Evolutionary conservation across 148 eudicot species (phyloP).

Genomic region (Nyssa sinensis): DNA sequence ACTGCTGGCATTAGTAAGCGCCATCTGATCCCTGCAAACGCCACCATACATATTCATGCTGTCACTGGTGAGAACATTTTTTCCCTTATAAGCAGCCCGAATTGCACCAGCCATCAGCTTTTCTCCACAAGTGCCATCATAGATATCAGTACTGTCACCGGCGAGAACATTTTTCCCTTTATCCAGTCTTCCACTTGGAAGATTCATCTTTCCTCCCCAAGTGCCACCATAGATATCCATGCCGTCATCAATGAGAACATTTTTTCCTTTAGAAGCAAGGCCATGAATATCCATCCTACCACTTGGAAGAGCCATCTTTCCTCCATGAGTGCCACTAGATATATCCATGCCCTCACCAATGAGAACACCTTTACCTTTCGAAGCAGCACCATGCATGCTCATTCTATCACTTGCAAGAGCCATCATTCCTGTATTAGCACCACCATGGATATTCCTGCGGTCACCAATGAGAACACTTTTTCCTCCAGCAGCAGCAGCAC

Average conservation of each 20-base stretch:
- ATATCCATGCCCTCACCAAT: neutral
- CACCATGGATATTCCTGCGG: too few species aligned
- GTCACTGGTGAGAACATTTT: neutral
- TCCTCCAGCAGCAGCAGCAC: too few species aligned
- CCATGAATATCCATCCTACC: neutral
- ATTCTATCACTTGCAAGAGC: neutral
- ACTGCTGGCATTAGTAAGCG: neutral
- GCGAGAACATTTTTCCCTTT: slow-evolving; percentile 8
- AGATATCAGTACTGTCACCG: neutral
- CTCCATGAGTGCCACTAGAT: neutral
- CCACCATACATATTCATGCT: neutral
- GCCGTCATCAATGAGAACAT: neutral
- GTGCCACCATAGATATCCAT: neutral
- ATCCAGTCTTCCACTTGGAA: neutral
- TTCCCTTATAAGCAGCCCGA: slow-evolving; percentile 8
- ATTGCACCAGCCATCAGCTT: neutral
- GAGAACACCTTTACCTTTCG: neutral
- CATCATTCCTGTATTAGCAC: neutral
- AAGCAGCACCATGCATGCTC: neutral
- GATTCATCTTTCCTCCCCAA: neutral
- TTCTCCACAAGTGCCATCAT: neutral
- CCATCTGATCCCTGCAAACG: neutral
- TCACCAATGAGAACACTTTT: too few species aligned
- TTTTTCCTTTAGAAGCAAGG: slow-evolving; percentile 6
- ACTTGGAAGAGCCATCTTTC: neutral